phyloP scores from a whole-genome alignment of 176 grass and related monocot genomes.

The Thinopyrum elongatum region DNA sequence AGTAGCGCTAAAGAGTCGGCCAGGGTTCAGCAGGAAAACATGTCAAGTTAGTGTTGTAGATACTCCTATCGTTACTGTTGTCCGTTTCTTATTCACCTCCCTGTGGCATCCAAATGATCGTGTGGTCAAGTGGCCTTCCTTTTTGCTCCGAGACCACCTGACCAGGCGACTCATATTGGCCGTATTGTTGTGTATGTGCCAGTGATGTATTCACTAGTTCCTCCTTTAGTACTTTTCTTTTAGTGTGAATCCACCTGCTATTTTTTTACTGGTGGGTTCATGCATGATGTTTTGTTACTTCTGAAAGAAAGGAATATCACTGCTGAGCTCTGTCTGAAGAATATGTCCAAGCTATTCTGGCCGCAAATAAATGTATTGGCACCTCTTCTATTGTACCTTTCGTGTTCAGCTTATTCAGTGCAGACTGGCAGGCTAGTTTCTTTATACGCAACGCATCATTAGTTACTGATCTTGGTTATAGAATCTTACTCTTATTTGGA shows the following conservation, averaged over 20 bases:
- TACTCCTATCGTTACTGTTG: conserved; percentile 16
- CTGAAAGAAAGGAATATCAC: conserved; percentile 5
- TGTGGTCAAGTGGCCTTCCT: conserved; percentile 26
- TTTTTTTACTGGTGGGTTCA: conserved; percentile 32
- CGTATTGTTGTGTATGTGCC: background rate
- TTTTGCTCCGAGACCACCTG: conserved; percentile 45
- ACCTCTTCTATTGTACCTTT: no score
- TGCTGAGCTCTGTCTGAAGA: background rate
- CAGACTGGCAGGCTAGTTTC: background rate
- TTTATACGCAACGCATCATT: no score
- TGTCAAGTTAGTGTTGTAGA: conserved; percentile 37
- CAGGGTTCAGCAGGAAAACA: conserved; percentile 13
- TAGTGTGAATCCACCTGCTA: conserved; percentile 10
- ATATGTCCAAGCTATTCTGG: background rate
- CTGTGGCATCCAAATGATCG: background rate
- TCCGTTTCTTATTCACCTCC: conserved; percentile 18
- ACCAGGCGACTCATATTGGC: conserved; percentile 17
- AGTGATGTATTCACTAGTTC: background rate
- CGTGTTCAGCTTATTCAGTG: background rate
- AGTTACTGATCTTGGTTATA: no score
- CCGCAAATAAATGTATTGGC: background rate
- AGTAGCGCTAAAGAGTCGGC: background rate
- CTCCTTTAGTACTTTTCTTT: background rate
- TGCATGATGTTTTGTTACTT: background rate
- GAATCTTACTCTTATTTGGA: no score